A percentile compares a stretch with the other conserved stretches of the same genome.
Conservation (phyloP, 306 rosid species). For the Quercus dentata region DNA sequence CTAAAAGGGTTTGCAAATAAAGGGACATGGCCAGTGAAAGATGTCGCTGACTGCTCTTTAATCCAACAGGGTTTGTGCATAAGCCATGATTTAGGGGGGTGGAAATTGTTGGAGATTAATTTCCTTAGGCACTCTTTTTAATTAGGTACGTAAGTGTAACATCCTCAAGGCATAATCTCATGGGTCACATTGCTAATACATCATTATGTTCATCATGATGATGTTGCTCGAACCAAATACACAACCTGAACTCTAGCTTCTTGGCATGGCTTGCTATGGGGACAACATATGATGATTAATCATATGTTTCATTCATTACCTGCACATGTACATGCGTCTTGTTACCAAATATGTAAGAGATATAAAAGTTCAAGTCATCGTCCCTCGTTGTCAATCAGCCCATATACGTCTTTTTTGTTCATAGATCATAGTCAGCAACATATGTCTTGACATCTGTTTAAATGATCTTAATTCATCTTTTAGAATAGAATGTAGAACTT, state of each 20-base stretch:
- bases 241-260: slow-evolving; percentile 28
- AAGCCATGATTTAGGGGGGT: slow-evolving; percentile 20
- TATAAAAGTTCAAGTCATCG: no score
- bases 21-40: slow-evolving; percentile 22
- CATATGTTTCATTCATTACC: slow-evolving; percentile 23
- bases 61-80: slow-evolving; percentile 4
- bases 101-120: slow-evolving; percentile 12
- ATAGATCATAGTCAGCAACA: no score
- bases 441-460: no score
- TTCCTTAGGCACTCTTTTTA: slow-evolving; percentile 3
- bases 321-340: slow-evolving; percentile 30
- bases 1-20: not conserved
- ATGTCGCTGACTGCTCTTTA: slow-evolving; percentile 6
- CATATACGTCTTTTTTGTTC: no score
- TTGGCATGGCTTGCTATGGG: slow-evolving; percentile 35
- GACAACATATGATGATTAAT: slow-evolving; percentile 46
- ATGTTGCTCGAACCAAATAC: slow-evolving; percentile 42
- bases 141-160: not conserved
- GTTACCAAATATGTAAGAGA: not conserved
- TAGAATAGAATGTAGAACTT: no score
- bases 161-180: slow-evolving; percentile 32
- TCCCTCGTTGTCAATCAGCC: no score
- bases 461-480: no score
- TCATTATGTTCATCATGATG: slow-evolving; percentile 53
- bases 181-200: slow-evolving; percentile 38